Conservation (phyloP, 2,329 filamentous ascomycete species). For the Colletotrichum agaves region DNA sequence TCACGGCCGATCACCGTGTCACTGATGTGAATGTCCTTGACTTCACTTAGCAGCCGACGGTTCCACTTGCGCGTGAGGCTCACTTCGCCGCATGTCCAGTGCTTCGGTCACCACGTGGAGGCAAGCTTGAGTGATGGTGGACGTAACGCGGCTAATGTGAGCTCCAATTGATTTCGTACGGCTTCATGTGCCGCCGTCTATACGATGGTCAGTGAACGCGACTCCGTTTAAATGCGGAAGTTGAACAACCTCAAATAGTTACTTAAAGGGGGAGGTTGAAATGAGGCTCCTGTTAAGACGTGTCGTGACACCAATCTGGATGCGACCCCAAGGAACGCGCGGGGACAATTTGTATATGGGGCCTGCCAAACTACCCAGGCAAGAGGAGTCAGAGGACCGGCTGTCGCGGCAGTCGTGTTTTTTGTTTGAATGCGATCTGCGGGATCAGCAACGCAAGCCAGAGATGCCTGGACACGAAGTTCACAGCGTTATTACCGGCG, state of each 20-base stretch:
- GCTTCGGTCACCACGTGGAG: not conserved
- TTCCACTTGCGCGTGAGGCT: not conserved
- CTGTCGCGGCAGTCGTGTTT: constrained; percentile 27
- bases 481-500: constrained; percentile 11
- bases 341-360: not conserved
- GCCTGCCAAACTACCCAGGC: constrained; percentile 26
- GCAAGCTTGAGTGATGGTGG: not conserved
- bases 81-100: not conserved
- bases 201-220: not conserved
- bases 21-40: not conserved
- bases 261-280: constrained; percentile 3
- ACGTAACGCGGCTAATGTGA: not conserved
- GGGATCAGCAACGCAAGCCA: constrained; percentile 30
- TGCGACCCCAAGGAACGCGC: constrained; percentile 7
- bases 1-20: not conserved
- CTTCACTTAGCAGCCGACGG: not conserved
- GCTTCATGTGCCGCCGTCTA: not conserved
- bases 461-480: not conserved
- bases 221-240: constrained; percentile 4
- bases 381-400: constrained; percentile 15
- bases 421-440: constrained; percentile 36
- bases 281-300: constrained; percentile 25
- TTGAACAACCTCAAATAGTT: constrained; percentile 8
- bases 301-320: constrained; percentile 9
- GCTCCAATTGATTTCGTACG: not conserved